Evolutionary conservation across 768 basidiomycete species (phyloP).

Genomic region (Leccinum rimulosum): DNA sequence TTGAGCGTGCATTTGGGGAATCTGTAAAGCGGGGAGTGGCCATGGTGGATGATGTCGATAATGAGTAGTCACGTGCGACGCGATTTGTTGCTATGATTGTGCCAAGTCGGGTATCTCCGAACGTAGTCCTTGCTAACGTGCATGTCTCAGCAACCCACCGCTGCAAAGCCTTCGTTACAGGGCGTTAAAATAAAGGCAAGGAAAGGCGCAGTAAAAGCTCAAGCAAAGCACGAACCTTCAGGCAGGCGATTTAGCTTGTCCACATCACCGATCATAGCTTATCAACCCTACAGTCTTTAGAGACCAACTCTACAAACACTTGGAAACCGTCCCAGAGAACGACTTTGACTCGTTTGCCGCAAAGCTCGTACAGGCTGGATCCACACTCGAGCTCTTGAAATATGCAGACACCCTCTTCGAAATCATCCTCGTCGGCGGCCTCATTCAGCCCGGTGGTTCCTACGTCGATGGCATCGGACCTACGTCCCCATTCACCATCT

Average conservation of each 20-base stretch:
- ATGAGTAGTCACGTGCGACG: constrained; percentile 20
- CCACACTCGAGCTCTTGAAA: constrained; percentile 92
- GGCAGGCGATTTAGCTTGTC: constrained; percentile 35
- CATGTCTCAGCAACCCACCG: constrained; percentile 88
- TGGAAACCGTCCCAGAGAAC: constrained; percentile 74
- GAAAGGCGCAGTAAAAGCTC: constrained; percentile 89
- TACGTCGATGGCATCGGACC: constrained; percentile 88
- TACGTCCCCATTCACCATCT: constrained; percentile 83
- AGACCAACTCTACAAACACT: constrained; percentile 89
- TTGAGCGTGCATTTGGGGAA: constrained; percentile 77
- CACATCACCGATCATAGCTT: constrained; percentile 6
- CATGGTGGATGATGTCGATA: constrained; percentile 14
- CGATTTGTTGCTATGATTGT: constrained; percentile 9
- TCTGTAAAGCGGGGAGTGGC: constrained; percentile 42
- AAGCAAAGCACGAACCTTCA: constrained; percentile 90
- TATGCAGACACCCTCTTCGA: constrained; percentile 98
- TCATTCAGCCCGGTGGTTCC: constrained; percentile 93
- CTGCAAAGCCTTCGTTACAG: constrained; percentile 86
- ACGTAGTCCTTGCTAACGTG: constrained; percentile 42
- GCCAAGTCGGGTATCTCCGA: constrained; percentile 26
- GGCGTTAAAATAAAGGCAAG: constrained; percentile 92
- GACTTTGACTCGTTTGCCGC: constrained; percentile 82
- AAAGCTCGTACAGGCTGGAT: constrained; percentile 89
- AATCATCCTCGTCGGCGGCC: constrained; percentile 90
- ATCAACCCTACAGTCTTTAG: constrained; percentile 64